Percentiles rank a stretch among this genome's conserved stretches.
These are phyloP conservation scores for Aspergillus versicolor DNA, from an alignment of 2,329 filamentous ascomycete genomes.

Conservation along the genomic window DNA sequence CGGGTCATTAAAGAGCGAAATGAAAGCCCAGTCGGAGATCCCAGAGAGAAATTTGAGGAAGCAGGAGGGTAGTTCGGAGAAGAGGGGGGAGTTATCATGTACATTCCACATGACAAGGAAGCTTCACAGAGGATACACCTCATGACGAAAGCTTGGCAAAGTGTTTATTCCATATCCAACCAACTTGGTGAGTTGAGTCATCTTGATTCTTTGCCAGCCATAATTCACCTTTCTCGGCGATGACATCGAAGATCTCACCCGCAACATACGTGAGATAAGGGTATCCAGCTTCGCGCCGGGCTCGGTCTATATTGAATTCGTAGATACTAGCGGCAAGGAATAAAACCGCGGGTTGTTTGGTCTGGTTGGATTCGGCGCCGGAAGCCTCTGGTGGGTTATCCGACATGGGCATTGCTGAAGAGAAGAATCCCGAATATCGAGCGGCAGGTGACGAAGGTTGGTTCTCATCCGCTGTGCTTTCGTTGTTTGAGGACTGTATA, in stretches of 20 bases:
- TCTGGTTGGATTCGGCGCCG: constrained; percentile 43
- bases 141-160: constrained; percentile 62
- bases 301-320: constrained; percentile 93
- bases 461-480: constrained; percentile 23
- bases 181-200: constrained; percentile 72
- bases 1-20: not conserved
- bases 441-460: constrained; percentile 42
- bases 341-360: constrained; percentile 61
- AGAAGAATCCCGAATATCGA: constrained; percentile 76
- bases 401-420: constrained; percentile 78
- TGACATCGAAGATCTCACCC: constrained; percentile 90
- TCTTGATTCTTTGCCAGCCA: constrained; percentile 99
- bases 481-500: constrained; percentile 31
- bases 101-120: not conserved
- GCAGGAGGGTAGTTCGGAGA: not conserved
- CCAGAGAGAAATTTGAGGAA: not conserved
- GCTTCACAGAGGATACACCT: not conserved
- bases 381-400: constrained; percentile 53
- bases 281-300: constrained; percentile 89
- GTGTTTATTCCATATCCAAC: constrained; percentile 99
- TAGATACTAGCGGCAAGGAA: constrained; percentile 93
- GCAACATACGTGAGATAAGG: constrained; percentile 94
- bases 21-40: not conserved
- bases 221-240: constrained; percentile 93
- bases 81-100: not conserved